A percentile compares a stretch with the other conserved stretches of the same genome.
These are phyloP conservation scores for Graphilbum ipis-grandicollis DNA, from an alignment of 2,329 filamentous ascomycete genomes.

Conservation along the genomic window DNA sequence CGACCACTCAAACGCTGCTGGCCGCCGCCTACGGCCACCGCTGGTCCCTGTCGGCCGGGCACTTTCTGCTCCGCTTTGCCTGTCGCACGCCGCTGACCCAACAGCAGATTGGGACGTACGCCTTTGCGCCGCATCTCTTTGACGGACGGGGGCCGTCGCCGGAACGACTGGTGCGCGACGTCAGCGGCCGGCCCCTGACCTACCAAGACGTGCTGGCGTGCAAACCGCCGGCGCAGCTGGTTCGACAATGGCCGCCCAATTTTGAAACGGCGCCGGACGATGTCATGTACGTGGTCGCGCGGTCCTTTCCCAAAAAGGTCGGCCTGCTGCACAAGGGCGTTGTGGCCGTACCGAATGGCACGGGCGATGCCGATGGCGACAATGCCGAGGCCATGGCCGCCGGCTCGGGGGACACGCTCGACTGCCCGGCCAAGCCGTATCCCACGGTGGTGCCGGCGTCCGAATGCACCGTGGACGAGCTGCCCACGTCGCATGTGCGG, in stretches of 20 bases:
- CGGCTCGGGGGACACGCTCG: too few relatives aligned
- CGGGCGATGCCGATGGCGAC: neutral
- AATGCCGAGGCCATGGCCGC: neutral
- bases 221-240: slow-evolving; percentile 24
- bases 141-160: neutral
- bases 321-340: slow-evolving; percentile 37
- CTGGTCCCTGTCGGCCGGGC: slow-evolving; percentile 19
- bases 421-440: slow-evolving; percentile 19
- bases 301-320: slow-evolving; percentile 32
- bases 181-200: slow-evolving; percentile 18
- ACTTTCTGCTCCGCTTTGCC: slow-evolving; percentile 26
- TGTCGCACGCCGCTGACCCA: slow-evolving; percentile 12
- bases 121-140: slow-evolving; percentile 9
- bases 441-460: slow-evolving; percentile 25
- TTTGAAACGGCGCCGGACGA: slow-evolving; percentile 23
- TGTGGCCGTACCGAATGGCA: slow-evolving; percentile 4
- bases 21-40: slow-evolving; percentile 30
- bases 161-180: slow-evolving; percentile 22
- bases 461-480: slow-evolving; percentile 30
- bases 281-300: slow-evolving; percentile 30
- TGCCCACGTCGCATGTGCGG: slow-evolving; percentile 25
- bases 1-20: slow-evolving; percentile 27
- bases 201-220: slow-evolving; percentile 22
- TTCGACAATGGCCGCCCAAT: slow-evolving; percentile 19
- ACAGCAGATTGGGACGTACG: slow-evolving; percentile 12